Conservation (phyloP, 768 basidiomycete species). For the Suillus decipiens region DNA sequence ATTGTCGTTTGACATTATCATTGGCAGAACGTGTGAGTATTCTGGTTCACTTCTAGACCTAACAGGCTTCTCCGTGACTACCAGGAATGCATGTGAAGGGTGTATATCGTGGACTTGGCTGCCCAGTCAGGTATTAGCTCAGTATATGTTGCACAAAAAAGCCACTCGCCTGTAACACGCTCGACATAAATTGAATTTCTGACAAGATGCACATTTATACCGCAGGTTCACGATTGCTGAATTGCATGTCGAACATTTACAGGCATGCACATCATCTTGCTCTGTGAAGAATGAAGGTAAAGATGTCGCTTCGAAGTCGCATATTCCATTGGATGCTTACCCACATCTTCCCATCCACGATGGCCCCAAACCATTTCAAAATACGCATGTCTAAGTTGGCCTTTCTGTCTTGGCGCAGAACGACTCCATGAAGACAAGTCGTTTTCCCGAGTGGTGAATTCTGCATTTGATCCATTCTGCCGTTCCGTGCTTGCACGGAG, state of each 20-base stretch:
- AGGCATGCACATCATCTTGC: conserved; percentile 65
- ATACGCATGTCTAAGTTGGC: conserved; percentile 81
- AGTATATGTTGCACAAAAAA: conserved; percentile 6
- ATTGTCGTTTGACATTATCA: conserved; percentile 36
- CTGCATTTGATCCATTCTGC: conserved; percentile 25
- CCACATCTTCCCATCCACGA: conserved; percentile 85
- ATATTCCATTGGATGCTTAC: conserved; percentile 45
- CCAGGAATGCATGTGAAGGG: conserved; percentile 84
- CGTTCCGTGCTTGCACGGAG: conserved; percentile 51
- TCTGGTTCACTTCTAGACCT: conserved; percentile 46
- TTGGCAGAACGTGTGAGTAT: conserved; percentile 22
- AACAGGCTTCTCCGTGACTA: conserved; percentile 64
- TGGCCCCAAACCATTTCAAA: conserved; percentile 85
- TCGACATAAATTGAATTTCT: conserved; percentile 77
- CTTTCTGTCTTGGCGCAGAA: conserved; percentile 70
- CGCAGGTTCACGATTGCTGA: conserved; percentile 60
- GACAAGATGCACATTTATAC: conserved; percentile 85
- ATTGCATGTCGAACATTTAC: conserved; percentile 81
- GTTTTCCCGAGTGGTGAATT: conserved; percentile 56
- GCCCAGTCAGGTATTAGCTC: conserved; percentile 9
- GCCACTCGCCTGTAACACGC: conserved; percentile 73
- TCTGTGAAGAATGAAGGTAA: conserved; percentile 43
- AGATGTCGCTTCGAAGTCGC: not conserved
- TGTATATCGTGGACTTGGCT: conserved; percentile 93
- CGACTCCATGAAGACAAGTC: conserved; percentile 61